A percentile compares a stretch with the other conserved stretches of the same genome.
These are phyloP conservation scores for Gymnopus androsaceus DNA, from an alignment of 1,284 basidiomycete species.

Conservation along the genomic window DNA sequence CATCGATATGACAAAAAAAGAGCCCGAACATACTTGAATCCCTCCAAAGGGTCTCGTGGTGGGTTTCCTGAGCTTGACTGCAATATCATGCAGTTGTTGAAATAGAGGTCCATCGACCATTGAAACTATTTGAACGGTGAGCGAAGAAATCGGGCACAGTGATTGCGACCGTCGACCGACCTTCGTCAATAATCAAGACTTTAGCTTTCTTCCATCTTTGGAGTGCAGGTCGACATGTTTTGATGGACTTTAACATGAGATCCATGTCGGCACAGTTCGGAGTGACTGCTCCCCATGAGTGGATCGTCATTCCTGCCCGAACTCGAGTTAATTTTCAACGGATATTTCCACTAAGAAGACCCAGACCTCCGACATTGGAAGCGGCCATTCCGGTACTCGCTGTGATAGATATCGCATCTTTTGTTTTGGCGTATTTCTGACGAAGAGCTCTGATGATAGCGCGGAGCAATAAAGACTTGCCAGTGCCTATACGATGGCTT, in stretches of 20 bases:
- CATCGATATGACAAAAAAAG: slow-evolving; percentile 24
- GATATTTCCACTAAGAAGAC: too few relatives aligned
- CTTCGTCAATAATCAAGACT: slow-evolving; percentile 83
- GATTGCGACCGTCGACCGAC: too few relatives aligned
- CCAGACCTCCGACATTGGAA: slow-evolving; percentile 77
- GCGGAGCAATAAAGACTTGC: slow-evolving; percentile 18
- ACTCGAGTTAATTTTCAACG: not conserved
- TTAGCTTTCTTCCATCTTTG: slow-evolving; percentile 66
- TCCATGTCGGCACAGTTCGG: slow-evolving; percentile 61
- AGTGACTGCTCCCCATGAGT: slow-evolving; percentile 81
- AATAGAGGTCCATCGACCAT: slow-evolving; percentile 30
- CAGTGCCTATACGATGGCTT: slow-evolving; percentile 13
- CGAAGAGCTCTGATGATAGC: slow-evolving; percentile 16
- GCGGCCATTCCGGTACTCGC: slow-evolving; percentile 36
- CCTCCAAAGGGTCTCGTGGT: slow-evolving; percentile 20
- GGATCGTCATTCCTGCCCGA: slow-evolving; percentile 60
- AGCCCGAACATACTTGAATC: slow-evolving; percentile 13
- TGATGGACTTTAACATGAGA: slow-evolving; percentile 51
- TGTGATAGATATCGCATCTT: slow-evolving; percentile 19
- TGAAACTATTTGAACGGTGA: slow-evolving; percentile 6
- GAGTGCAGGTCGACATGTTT: slow-evolving; percentile 58
- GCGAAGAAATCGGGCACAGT: not conserved
- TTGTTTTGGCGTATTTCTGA: slow-evolving; percentile 16
- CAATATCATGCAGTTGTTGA: slow-evolving; percentile 16
- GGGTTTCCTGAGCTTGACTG: slow-evolving; percentile 14